A percentile compares a stretch with the other conserved stretches of the same genome.
phyloP scores from a whole-genome alignment of 2,329 filamentous ascomycete species.

The Aaosphaeria arxii region DNA sequence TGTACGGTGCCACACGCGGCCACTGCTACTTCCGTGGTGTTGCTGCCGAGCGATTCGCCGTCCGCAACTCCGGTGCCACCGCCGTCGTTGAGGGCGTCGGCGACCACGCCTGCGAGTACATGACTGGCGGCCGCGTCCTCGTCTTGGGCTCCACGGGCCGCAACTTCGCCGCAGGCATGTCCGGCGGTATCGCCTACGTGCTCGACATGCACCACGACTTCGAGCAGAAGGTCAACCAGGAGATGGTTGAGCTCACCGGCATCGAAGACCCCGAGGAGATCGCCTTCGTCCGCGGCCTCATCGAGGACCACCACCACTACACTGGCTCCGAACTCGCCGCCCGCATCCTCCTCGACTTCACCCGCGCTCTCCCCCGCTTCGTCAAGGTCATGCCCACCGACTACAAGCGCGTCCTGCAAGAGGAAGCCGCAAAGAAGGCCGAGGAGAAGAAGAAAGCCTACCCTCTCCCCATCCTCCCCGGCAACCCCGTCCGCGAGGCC shows the following conservation, averaged over 20 bases:
- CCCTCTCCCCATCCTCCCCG: conserved; percentile 72
- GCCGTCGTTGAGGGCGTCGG: conserved; percentile 96
- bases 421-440: conserved; percentile 81
- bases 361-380: conserved; percentile 82
- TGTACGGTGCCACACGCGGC: conserved; percentile 90
- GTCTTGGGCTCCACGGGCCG: conserved; percentile 86
- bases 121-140: conserved; percentile 91
- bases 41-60: conserved; percentile 92
- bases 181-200: conserved; percentile 93
- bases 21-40: conserved; percentile 96
- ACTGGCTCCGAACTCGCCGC: conserved; percentile 93
- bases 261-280: conserved; percentile 86
- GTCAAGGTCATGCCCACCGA: conserved; percentile 92
- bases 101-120: conserved; percentile 97
- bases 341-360: conserved; percentile 93
- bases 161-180: conserved; percentile 98
- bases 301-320: conserved; percentile 97
- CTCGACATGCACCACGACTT: conserved; percentile 89
- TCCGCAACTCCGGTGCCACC: conserved; percentile 92
- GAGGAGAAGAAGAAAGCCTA: conserved; percentile 83
- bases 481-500: conserved; percentile 55
- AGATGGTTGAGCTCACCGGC: conserved; percentile 90
- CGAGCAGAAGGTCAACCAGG: conserved; percentile 87
- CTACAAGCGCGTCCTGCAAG: conserved; percentile 88
- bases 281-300: conserved; percentile 82